These are phyloP conservation scores for Kalanchoe fedtschenkoi DNA, from an alignment of 164 flowering plant genomes.

Conservation along the genomic window DNA sequence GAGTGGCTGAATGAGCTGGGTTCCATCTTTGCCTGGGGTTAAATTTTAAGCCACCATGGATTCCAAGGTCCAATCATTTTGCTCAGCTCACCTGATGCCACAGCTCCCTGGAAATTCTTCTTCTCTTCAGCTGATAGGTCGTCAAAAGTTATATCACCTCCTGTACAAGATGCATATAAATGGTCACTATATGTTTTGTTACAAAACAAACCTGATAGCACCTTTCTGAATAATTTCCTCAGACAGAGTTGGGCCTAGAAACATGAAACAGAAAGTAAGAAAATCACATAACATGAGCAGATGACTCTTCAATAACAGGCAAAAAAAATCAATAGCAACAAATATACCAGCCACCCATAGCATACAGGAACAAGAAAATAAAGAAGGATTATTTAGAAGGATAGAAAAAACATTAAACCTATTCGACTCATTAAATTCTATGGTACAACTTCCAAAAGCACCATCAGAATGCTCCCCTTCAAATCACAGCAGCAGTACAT, in stretches of 20 bases:
- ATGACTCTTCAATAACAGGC: not conserved
- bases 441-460: too few species aligned
- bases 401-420: too few species aligned
- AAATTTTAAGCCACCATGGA: slow-evolving; percentile 82
- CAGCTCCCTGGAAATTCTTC: slow-evolving; percentile 59
- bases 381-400: too few species aligned
- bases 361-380: too few species aligned
- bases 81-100: slow-evolving; percentile 86
- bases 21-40: slow-evolving; percentile 51
- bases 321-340: not conserved
- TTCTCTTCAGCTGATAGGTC: slow-evolving; percentile 59
- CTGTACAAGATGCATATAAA: slow-evolving; percentile 19
- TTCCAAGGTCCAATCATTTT: slow-evolving; percentile 88
- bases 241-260: slow-evolving; percentile 47
- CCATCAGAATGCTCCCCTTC: too few species aligned
- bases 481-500: too few species aligned
- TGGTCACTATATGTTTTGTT: not conserved
- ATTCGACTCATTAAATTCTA: too few species aligned
- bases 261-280: not conserved
- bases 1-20: slow-evolving; percentile 51
- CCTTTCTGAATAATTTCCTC: slow-evolving; percentile 69
- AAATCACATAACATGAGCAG: not conserved
- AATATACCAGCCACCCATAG: too few species aligned
- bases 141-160: slow-evolving; percentile 42
- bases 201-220: slow-evolving; percentile 51